phyloP scores from a whole-genome alignment of 1,139 yeast species.

The Wickerhamiella pararugosa region DNA sequence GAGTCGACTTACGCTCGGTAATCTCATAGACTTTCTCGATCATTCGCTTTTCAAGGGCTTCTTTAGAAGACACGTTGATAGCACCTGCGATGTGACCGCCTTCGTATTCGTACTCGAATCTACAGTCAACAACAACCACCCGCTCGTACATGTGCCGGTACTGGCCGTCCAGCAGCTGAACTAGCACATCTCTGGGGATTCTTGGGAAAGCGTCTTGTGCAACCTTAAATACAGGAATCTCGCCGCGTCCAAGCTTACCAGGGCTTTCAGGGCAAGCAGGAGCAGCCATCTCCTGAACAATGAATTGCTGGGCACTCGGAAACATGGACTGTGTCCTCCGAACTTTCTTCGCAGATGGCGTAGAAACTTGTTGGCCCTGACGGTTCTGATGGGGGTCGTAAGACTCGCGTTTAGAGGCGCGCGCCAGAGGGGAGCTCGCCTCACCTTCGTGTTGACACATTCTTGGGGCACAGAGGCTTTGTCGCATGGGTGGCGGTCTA shows the following conservation, averaged over 20 bases:
- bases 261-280: constrained; percentile 7
- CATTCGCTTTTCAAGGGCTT: constrained; percentile 40
- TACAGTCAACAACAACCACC: constrained; percentile 60
- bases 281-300: constrained; percentile 17
- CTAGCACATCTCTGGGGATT: constrained; percentile 50
- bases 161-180: constrained; percentile 44
- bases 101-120: constrained; percentile 78
- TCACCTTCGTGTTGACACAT: too few relatives aligned
- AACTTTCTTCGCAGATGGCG: constrained; percentile 22
- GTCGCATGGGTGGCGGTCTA: too few relatives aligned
- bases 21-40: constrained; percentile 14
- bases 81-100: constrained; percentile 92
- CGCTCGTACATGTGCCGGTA: constrained; percentile 43
- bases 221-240: constrained; percentile 23
- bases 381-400: too few relatives aligned
- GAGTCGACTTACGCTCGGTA: constrained; percentile 16
- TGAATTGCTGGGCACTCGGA: constrained; percentile 30
- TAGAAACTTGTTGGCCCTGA: too few relatives aligned
- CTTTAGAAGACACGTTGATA: constrained; percentile 56
- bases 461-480: too few relatives aligned
- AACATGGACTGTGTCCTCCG: constrained; percentile 57
- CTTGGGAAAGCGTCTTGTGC: constrained; percentile 61
- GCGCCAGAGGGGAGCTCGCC: too few relatives aligned
- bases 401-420: too few relatives aligned
- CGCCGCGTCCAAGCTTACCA: constrained; percentile 15